Evolutionary conservation across 108 stramenopile species (phyloP), one percentile per base, ranked within the genome.

Genomic region (Nitzschia sp.): DNA sequence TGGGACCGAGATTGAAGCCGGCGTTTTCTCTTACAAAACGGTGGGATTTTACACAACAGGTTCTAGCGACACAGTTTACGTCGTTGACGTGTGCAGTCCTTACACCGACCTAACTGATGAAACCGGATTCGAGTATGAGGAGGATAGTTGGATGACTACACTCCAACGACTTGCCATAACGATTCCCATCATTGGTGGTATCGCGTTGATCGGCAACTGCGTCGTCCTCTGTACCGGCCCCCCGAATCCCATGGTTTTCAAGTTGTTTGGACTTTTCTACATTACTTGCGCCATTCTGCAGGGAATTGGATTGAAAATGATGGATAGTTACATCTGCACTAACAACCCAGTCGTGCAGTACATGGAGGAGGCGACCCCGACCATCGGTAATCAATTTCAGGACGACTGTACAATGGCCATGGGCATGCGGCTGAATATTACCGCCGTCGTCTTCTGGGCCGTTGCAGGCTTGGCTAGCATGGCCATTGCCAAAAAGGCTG

Each of bases 301-400:
- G 51, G 72, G 72, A 45, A 3, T 73, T 4, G 64, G 54, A 4
- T 32, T 73, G 36, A 6, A 64, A 6, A 31, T 73, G 6, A 18
- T 54, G 24, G 4, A 29, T 11, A 65, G 64, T 38, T 61, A 46
- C 42, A 49, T 73, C 1, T 73, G 72, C 46, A 17, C 36, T 33
- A 38, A 73, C 64, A 73, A 73, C 30, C 72, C 72, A 24, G 64
- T 55, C 17, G 2, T 66, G 8, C 72, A 65, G 53, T 73, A 64
- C 24, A 35, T 63, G 15, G 72, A 73, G 45, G 55, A 33, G 30
- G 30, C 46, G 8, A 35, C 51, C 21, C 42, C 64, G 11, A 0
- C 54, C 31, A 23, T 64, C 19, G 35, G 34, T 23, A 13, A 49
- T 21, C 36, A 32, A 4, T 63, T 72, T 9, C 35, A 62, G 38